Evolutionary conservation across 352 stramenopile genomes (phyloP).

Genomic region (Blastocystis hominis): DNA sequence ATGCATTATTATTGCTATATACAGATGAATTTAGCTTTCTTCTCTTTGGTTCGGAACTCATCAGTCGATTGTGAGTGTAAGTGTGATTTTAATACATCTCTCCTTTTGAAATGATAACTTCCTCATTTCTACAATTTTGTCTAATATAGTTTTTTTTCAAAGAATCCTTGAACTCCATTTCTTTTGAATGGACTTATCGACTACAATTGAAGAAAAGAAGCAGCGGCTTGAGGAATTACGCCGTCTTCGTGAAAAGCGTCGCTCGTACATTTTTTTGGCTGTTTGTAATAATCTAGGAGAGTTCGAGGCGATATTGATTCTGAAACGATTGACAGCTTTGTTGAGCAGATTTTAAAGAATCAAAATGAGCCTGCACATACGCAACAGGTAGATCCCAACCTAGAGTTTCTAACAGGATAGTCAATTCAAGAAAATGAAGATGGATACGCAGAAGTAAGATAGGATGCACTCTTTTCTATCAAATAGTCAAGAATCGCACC

Average conservation of each 20-base stretch:
- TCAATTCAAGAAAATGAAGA: neutral
- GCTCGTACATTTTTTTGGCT: neutral
- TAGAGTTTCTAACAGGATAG: neutral
- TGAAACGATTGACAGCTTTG: neutral
- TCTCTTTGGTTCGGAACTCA: neutral
- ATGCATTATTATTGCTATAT: neutral
- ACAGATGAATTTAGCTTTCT: conserved; percentile 7
- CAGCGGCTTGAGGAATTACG: conserved; percentile 31
- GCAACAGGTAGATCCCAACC: neutral
- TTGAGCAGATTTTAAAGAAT: conserved; percentile 9
- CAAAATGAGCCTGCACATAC: neutral
- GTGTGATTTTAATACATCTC: neutral
- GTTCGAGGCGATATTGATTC: neutral
- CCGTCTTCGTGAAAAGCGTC: neutral
- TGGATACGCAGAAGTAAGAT: neutral
- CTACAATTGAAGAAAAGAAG: conserved; percentile 47
- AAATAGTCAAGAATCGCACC: neutral
- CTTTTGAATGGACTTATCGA: neutral
- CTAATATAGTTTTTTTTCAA: too few relatives aligned
- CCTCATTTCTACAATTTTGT: too few relatives aligned
- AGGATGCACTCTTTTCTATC: neutral
- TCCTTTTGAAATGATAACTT: too few relatives aligned
- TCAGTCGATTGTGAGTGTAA: neutral
- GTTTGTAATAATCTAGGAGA: neutral
- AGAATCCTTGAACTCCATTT: neutral